phyloP scores from a whole-genome alignment of 2,329 filamentous ascomycete genomes.

The Aspergillus viridinutans region DNA sequence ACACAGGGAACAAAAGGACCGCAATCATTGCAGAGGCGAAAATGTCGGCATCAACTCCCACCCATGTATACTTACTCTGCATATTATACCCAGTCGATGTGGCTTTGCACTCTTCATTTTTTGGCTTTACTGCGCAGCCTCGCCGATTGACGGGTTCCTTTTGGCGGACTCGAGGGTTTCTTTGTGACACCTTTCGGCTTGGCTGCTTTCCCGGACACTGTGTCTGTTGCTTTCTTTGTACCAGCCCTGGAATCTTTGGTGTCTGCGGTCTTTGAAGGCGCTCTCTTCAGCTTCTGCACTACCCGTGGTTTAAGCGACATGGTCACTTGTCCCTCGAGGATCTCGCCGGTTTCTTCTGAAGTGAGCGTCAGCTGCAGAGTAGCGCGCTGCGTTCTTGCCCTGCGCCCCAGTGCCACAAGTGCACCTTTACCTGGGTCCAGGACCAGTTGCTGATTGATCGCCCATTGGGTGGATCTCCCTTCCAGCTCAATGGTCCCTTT shows the following conservation, averaged over 20 bases:
- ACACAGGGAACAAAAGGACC: neutral
- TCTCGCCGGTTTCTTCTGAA: constrained; percentile 8
- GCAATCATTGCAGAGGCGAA: neutral
- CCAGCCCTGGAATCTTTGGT: neutral
- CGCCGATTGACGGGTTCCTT: neutral
- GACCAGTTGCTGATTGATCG: constrained; percentile 4
- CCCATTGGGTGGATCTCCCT: constrained; percentile 8
- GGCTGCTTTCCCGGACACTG: neutral
- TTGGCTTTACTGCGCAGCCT: neutral
- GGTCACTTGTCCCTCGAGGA: constrained; percentile 7
- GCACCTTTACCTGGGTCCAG: constrained; percentile 1
- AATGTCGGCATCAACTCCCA: neutral
- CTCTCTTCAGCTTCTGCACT: neutral
- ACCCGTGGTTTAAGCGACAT: constrained; percentile 7
- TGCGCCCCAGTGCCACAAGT: constrained; percentile 7
- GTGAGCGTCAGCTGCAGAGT: constrained; percentile 6
- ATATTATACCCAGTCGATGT: neutral
- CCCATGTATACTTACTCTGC: neutral
- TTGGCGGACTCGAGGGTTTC: neutral
- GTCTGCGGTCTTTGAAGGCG: neutral
- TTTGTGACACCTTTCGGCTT: neutral
- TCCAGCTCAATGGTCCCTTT: constrained; percentile 6
- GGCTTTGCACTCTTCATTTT: neutral
- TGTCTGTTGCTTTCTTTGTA: neutral
- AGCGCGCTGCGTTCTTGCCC: constrained; percentile 9